Conservation (phyloP, 1,139 yeast genomes). For the Blastobotrys capitulatus region DNA sequence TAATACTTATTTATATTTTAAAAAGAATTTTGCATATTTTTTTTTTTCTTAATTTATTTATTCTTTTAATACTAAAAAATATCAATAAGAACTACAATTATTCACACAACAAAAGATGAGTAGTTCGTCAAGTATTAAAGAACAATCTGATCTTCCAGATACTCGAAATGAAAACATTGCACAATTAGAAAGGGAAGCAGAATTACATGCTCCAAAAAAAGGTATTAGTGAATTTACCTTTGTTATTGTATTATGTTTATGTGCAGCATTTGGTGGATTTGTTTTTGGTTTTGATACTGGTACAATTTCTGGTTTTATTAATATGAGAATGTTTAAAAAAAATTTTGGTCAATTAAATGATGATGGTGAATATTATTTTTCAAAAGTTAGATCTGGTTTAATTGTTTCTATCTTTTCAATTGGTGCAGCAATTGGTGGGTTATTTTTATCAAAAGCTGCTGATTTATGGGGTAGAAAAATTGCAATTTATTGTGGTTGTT, state of each 20-base stretch:
- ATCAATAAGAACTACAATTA: too few relatives aligned
- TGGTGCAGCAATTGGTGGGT: constrained; percentile 49
- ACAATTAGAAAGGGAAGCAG: constrained; percentile 5
- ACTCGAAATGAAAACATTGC: not conserved
- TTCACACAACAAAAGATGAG: constrained; percentile 4
- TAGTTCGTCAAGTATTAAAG: constrained; percentile 13
- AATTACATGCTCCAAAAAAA: not conserved
- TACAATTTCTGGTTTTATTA: constrained; percentile 63
- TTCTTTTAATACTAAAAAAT: too few relatives aligned
- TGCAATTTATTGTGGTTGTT: constrained; percentile 43
- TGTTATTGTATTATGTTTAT: constrained; percentile 19
- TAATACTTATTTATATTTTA: too few relatives aligned
- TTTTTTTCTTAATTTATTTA: too few relatives aligned
- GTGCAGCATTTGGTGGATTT: constrained; percentile 29
- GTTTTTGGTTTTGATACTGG: constrained; percentile 57
- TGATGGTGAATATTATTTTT: constrained; percentile 28
- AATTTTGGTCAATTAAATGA: constrained; percentile 41
- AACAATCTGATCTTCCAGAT: constrained; percentile 7
- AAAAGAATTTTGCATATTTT: too few relatives aligned
- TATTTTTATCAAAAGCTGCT: constrained; percentile 43
- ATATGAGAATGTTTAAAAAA: constrained; percentile 56
- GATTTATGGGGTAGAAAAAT: constrained; percentile 50
- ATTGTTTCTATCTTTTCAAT: constrained; percentile 49
- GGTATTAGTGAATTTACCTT: constrained; percentile 8
- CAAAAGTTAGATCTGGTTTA: constrained; percentile 43